A percentile compares a stretch with the other conserved stretches of the same genome.
phyloP scores from a whole-genome alignment of 2,329 filamentous ascomycete genomes.

The Fusarium sp. region DNA sequence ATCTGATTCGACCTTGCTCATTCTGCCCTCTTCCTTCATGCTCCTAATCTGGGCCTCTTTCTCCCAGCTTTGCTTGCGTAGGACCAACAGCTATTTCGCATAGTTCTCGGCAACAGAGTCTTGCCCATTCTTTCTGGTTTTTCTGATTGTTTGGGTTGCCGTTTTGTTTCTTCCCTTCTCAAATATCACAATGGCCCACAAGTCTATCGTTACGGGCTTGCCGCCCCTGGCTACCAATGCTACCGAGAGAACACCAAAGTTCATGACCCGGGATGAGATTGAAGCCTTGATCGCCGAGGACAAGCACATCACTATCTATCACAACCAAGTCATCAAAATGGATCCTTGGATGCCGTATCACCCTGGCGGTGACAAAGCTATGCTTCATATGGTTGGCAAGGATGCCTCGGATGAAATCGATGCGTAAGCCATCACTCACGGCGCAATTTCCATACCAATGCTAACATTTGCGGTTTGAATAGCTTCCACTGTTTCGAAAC shows the following conservation, averaged over 20 bases:
- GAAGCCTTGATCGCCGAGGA: conserved; percentile 89
- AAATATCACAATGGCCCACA: conserved; percentile 21
- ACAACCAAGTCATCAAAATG: conserved; percentile 85
- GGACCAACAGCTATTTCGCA: not conserved
- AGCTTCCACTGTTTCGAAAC: conserved; percentile 88
- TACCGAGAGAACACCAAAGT: conserved; percentile 51
- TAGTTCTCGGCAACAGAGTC: conserved; percentile 13
- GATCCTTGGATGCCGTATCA: conserved; percentile 92
- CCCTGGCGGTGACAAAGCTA: conserved; percentile 91
- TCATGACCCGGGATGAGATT: conserved; percentile 56
- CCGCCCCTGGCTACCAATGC: conserved; percentile 29
- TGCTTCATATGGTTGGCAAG: conserved; percentile 91
- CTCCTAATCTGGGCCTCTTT: conserved; percentile 5
- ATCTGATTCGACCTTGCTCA: conserved; percentile 24
- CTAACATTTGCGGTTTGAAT: conserved; percentile 26
- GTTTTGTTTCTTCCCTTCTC: conserved; percentile 1
- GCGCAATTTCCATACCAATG: not conserved
- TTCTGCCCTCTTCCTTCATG: conserved; percentile 4
- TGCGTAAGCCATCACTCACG: conserved; percentile 69
- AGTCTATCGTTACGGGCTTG: conserved; percentile 43
- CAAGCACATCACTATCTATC: conserved; percentile 81
- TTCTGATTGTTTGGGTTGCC: no score
- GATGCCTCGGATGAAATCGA: conserved; percentile 96
- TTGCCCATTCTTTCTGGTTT: conserved; percentile 6
- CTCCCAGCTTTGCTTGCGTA: conserved; percentile 2